Base-by-base conservation (phyloP, 1,139 yeast species). In the Arxiozyma slooffiae region DNA sequence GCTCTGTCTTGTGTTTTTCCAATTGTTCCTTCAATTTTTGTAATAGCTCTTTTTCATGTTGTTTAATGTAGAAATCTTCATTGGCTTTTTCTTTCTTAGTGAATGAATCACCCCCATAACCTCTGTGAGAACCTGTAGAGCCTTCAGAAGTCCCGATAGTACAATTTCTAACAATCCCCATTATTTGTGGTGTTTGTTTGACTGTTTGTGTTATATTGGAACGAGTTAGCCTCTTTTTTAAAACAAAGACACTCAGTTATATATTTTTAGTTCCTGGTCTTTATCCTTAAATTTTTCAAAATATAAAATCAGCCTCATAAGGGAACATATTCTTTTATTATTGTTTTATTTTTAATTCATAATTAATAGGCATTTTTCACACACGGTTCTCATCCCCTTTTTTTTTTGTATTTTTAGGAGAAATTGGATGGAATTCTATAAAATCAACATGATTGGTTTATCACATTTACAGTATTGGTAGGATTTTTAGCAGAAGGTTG, bases 61-160 rank as follows among this genome's bases (percentile, higher is more conserved):
- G 78, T 63, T 69, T 76, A 64, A 81, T 73, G 70, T 77, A 82
- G 61, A 68, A 70, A 68, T 81, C 85, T 70, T 82, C 88, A 60
- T 76, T 77, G 54, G 85, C 85, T 71, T 78, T 78, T 71, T 82
- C 89, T 63, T 87, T 81, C 68, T 81, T 78, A 60, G 74, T 71
- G 69, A 80, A 80, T 52, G 80, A 72, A 60, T 79, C 67, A 50
- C 73, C 75, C 48, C 71, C 73, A 50, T 75, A 67, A 59, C 83
- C 78, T 47, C 61, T 55, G 55, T 78, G 73, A 43, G 79, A 70
- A 53, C 82, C 82, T 50, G 79, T 72, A 40, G 63, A 53, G 52
- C 82, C 82, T 58, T 76, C 57, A 1, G 45, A 42, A 18, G 45
- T 20, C 17, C 45, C 45, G 11, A 42, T 24, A 14, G 45, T 20